Base-by-base conservation (phyloP, 176 grass and related monocot species). In the Oryza australiensis region DNA sequence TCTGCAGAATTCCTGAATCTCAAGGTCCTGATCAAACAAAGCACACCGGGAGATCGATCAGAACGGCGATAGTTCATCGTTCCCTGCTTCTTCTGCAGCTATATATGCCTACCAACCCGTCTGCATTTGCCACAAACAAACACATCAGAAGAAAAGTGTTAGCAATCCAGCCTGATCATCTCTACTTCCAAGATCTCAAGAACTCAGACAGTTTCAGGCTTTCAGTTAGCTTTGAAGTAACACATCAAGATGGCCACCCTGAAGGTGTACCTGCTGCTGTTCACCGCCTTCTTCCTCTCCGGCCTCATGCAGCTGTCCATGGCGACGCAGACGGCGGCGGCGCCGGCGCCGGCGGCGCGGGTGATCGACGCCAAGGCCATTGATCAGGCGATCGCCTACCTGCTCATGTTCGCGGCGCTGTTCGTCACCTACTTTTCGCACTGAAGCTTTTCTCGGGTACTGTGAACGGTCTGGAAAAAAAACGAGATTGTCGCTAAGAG, bases 231-330 rank as follows among this genome's bases (percentile, higher is more conserved):
- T 3, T 64, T 66, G 43, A 26, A 10, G 26, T 2, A 20, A 59
- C 10, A 7, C 10, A 48, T 40, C 4, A 5, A 35, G 30, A 83
- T 88, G 86, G 62, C 22, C 14, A 20, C n/a, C 2, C 2, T 46
- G 34, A 88, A 84, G 46, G 62, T 4, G 35, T 84, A 43, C 46
- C 11, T 74, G 62, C 26, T 88, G 75, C 45, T 88, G 62, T 38
- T 84, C 69, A 30, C 81, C 0, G 75, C 62, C 2, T 74, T 84
- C 69, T 73, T 88, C 80, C 68, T 80, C 82, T 75, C 81, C 9
- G 87, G 81, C 7, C 63, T 84, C 76, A 84, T 88, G 76, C 70
- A 84, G 76, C 38, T 88, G 18, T 80, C 64, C 51, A 33, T 72
- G 64, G 69, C 82, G 34, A n/a, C 41, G 14, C 32, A 5, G 60